A percentile compares a stretch with the other conserved stretches of the same genome.
Conservation (phyloP, 345 rosid genomes). For the Brassica cretica region DNA sequence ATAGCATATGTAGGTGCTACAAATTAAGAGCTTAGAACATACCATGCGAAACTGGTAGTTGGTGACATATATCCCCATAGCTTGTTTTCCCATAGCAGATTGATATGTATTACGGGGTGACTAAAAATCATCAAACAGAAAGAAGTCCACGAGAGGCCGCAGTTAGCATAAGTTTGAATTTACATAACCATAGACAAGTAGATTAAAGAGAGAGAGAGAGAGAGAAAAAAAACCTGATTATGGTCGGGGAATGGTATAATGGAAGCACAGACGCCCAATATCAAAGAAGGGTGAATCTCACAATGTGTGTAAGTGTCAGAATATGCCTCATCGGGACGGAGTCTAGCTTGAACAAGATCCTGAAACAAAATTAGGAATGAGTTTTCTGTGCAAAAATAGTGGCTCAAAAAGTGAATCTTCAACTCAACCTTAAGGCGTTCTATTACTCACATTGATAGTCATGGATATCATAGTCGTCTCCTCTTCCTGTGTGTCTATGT, state of each 20-base stretch:
- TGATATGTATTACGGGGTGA: conserved; percentile 99
- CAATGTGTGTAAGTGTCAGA: conserved; percentile 91
- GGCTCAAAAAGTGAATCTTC: background rate
- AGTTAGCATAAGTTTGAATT: conserved; percentile 20
- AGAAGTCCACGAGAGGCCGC: background rate
- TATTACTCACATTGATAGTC: conserved; percentile 85
- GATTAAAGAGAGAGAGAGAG: conserved; percentile 20
- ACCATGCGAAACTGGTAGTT: conserved; percentile 98
- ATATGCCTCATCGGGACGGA: conserved; percentile 76
- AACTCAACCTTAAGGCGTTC: background rate
- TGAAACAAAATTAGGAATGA: conserved; percentile 36
- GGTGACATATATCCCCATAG: conserved; percentile 98
- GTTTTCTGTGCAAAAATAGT: conserved; percentile 10
- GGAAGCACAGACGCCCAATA: conserved; percentile 96
- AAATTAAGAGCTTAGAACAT: conserved; percentile 25
- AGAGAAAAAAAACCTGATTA: conserved; percentile 61
- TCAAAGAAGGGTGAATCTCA: conserved; percentile 96
- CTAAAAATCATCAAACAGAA: conserved; percentile 42
- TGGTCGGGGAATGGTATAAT: conserved; percentile 99
- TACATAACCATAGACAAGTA: background rate
- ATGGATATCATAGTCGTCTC: conserved; percentile 99
- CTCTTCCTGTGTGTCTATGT: conserved; percentile 97
- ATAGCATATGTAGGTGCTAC: background rate
- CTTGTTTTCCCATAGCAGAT: conserved; percentile 99
- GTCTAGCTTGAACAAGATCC: conserved; percentile 95